Base-by-base conservation (phyloP, 2,329 filamentous ascomycete species). In the Immersiporthe knoxdaviesiana region DNA sequence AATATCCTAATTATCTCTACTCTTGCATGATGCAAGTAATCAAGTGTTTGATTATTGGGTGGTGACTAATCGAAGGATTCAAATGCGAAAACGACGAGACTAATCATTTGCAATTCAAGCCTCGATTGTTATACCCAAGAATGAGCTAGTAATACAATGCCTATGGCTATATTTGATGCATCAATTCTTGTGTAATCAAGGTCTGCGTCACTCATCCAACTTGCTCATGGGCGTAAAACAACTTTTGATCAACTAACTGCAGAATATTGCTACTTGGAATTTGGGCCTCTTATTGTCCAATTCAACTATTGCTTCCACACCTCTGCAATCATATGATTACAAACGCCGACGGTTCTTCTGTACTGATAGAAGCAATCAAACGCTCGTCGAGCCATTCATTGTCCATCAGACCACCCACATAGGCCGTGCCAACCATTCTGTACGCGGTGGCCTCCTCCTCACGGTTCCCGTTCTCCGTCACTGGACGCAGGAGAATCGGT, bases 351-450 rank as follows among this genome's bases (percentile, higher is more conserved):
- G 4, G 16, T 3, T 35, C 10, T 35, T 47, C 32, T 24, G 32
- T 52, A 32, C 11, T 18, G 8, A 54, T 63, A 12, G 52, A 16
- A 32, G 37, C 59, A 24, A 67, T 35, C 1, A 63, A 4, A 32
- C 41, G 24, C 24, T 63, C 35, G 41, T 63, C 66, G 24, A 58
- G 61, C 24, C 62, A 59, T 24, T 68, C 66, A n/a, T 54, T 61
- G 6, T 52, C 32, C 37, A 65, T 65, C 12, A 68, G 39, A 4
- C 61, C 66, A 16, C 59, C 30, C n/a, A 68, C 24, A 44, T 64
- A 59, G 10, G 66, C 61, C 52, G 52, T 68, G 14, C 66, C 66
- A 3, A 68, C 66, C 66, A 68, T 39, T 27, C 60, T 68, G 2
- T 39, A 64, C 11, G 27, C n/a, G n/a, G n/a, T n/a, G n/a, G n/a